Conservation (phyloP, 2,329 filamentous ascomycete genomes). For the Monilinia polystroma region DNA sequence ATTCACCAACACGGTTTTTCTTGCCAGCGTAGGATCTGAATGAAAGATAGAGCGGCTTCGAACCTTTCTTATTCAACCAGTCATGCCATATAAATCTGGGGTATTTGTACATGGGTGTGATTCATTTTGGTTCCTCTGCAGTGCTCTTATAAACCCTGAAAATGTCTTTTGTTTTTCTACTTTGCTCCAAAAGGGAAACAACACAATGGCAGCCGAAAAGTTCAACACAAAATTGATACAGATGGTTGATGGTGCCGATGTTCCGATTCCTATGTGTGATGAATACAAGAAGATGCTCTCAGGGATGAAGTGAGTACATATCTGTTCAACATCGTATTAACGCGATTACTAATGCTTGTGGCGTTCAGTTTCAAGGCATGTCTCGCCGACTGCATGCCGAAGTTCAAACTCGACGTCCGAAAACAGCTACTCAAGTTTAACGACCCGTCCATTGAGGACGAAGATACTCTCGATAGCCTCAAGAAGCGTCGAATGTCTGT, state of each 20-base stretch:
- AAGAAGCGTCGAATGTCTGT: slow-evolving; percentile 26
- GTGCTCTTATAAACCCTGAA: slow-evolving; percentile 8
- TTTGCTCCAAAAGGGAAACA: slow-evolving; percentile 7
- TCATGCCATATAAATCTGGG: background rate
- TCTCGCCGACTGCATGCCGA: slow-evolving; percentile 18
- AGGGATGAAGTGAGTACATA: slow-evolving; percentile 29
- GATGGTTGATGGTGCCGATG: slow-evolving; percentile 43
- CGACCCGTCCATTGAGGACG: slow-evolving; percentile 27
- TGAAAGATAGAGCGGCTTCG: background rate
- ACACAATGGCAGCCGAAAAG: slow-evolving; percentile 11
- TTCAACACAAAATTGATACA: slow-evolving; percentile 17
- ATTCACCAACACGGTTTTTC: background rate
- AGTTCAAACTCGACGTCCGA: slow-evolving; percentile 24
- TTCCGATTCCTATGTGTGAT: slow-evolving; percentile 21
- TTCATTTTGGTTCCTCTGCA: slow-evolving; percentile 7
- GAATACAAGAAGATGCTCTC: slow-evolving; percentile 35
- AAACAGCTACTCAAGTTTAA: slow-evolving; percentile 29
- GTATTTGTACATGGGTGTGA: slow-evolving; percentile 2
- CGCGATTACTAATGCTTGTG: background rate
- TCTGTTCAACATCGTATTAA: background rate
- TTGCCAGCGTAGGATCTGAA: background rate
- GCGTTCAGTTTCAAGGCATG: slow-evolving; percentile 18
- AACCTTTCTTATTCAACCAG: background rate
- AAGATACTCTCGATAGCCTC: slow-evolving; percentile 29
- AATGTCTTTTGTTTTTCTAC: slow-evolving; percentile 21